phyloP scores from a whole-genome alignment of 2,329 filamentous ascomycete species.

The Phialemoniopsis sp. region DNA sequence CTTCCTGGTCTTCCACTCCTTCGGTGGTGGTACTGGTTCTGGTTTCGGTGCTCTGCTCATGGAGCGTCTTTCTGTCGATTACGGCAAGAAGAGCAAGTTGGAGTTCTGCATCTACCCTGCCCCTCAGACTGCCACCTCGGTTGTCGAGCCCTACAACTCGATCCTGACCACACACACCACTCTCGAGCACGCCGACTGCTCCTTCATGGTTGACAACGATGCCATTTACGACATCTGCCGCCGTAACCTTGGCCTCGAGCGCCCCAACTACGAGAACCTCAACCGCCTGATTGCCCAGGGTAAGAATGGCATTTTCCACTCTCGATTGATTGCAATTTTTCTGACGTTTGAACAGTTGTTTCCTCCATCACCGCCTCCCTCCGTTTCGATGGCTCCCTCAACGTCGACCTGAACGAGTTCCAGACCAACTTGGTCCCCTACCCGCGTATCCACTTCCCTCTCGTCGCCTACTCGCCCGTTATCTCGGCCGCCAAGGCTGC shows the following conservation, averaged over 20 bases:
- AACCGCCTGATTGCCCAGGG: constrained; percentile 98
- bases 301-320: constrained; percentile 43
- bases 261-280: constrained; percentile 97
- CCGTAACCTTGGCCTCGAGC: constrained; percentile 93
- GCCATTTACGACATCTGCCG: constrained; percentile 99
- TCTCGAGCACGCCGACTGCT: constrained; percentile 98
- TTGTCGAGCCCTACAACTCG: constrained; percentile 99
- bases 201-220: constrained; percentile 99
- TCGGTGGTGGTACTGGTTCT: constrained; percentile 97
- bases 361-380: constrained; percentile 98
- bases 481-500: constrained; percentile 93
- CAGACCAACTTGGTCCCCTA: constrained; percentile 99
- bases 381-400: constrained; percentile 96
- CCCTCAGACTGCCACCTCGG: constrained; percentile 92
- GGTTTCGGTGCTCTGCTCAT: constrained; percentile 97
- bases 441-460: constrained; percentile 98
- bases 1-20: constrained; percentile 99
- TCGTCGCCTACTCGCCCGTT: constrained; percentile 93
- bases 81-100: constrained; percentile 99
- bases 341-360: constrained; percentile 61
- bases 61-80: constrained; percentile 98
- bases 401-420: constrained; percentile 99
- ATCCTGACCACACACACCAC: constrained; percentile 99
- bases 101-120: constrained; percentile 99
- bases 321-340: constrained; percentile 6